A percentile compares a stretch with the other conserved stretches of the same genome.
Evolutionary conservation across 192 early-diverging fungal genomes (phyloP).

Genomic region (Coemansia sp.): DNA sequence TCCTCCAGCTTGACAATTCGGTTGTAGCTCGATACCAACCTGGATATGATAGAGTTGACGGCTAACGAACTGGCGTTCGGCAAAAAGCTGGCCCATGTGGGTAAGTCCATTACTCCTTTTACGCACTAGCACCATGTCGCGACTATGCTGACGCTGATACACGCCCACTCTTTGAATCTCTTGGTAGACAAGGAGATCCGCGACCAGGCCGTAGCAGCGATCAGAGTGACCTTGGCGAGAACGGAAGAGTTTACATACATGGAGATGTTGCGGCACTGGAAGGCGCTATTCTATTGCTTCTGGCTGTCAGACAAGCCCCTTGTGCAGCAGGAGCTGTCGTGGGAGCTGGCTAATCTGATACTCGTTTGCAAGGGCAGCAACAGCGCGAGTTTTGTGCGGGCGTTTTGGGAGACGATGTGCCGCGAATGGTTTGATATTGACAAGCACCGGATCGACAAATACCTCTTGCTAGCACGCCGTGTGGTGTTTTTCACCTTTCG

Average conservation of each 20-base stretch:
- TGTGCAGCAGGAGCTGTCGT: constrained; percentile 85
- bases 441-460: constrained; percentile 53
- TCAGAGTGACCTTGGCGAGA: constrained; percentile 17
- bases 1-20: not conserved
- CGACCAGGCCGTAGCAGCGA: constrained; percentile 31
- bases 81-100: constrained; percentile 44
- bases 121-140: not conserved
- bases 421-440: constrained; percentile 52
- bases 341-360: constrained; percentile 62
- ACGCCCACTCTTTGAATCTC: no score
- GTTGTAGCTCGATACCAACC: not conserved
- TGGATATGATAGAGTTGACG: constrained; percentile 32
- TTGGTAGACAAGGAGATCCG: constrained; percentile 45
- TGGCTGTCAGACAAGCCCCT: constrained; percentile 97
- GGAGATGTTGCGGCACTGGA: constrained; percentile 84
- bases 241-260: constrained; percentile 52
- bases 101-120: constrained; percentile 8
- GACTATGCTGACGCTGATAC: not conserved
- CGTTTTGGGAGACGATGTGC: constrained; percentile 54
- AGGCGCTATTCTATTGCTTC: constrained; percentile 91
- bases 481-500: constrained; percentile 39
- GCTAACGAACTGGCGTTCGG: constrained; percentile 38
- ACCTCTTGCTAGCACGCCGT: constrained; percentile 43
- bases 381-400: constrained; percentile 29
- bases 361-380: constrained; percentile 40